Percentiles rank a stretch among this genome's conserved stretches.
These are phyloP conservation scores for Stephanodiscus triporus DNA, from an alignment of 108 stramenopile species.

Conservation along the genomic window DNA sequence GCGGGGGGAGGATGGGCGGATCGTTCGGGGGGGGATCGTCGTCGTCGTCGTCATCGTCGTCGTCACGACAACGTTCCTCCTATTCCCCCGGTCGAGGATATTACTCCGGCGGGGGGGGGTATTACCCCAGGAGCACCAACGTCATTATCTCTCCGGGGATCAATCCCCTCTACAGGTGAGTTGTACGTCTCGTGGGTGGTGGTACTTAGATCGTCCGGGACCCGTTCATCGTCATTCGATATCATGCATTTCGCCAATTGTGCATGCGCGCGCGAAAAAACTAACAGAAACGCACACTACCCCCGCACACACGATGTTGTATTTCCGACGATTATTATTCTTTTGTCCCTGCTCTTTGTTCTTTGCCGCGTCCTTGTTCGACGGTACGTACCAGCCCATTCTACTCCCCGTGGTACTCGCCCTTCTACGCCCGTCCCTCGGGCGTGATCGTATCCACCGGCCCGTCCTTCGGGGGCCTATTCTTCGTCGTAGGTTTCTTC, in stretches of 20 bases:
- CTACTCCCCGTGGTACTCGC: conserved; percentile 39
- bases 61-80: conserved; percentile 5
- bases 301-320: too few relatives aligned
- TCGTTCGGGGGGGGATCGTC: conserved; percentile 43
- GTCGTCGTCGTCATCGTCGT: conserved; percentile 18
- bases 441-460: conserved; percentile 62
- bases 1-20: conserved; percentile 76
- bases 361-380: neutral
- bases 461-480: conserved; percentile 60
- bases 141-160: conserved; percentile 57
- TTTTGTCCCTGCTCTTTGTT: too few relatives aligned
- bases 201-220: too few relatives aligned
- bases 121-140: conserved; percentile 54
- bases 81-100: conserved; percentile 38
- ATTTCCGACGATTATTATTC: too few relatives aligned
- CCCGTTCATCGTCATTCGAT: too few relatives aligned
- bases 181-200: too few relatives aligned
- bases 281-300: too few relatives aligned
- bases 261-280: too few relatives aligned
- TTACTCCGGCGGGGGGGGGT: conserved; percentile 52
- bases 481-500: conserved; percentile 65
- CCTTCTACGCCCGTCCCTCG: conserved; percentile 42
- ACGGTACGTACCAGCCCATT: conserved; percentile 44
- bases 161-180: conserved; percentile 49
- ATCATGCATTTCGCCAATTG: too few relatives aligned